Evolutionary conservation across 75 land plant genomes (phyloP).

Genomic region (Larix kaempferi): DNA sequence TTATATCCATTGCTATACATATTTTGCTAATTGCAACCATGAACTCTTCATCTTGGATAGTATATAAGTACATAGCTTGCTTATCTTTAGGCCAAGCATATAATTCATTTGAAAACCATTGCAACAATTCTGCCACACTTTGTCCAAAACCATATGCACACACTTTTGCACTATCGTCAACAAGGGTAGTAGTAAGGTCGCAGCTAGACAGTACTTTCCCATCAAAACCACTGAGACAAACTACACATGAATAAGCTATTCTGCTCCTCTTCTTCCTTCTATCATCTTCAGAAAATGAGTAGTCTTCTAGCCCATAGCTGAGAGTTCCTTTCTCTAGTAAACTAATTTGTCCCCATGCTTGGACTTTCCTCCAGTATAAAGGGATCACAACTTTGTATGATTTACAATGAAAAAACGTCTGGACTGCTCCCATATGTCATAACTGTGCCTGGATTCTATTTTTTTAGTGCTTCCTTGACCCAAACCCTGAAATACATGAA

Average conservation of each 20-base stretch:
- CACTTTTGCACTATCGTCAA: conserved; percentile 46
- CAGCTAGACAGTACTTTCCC: conserved; percentile 31
- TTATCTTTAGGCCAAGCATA: conserved; percentile 66
- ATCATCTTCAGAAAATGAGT: no score
- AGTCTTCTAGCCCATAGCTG: no score
- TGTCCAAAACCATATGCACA: conserved; percentile 60
- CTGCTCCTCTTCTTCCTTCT: neutral
- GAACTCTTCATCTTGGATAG: conserved; percentile 64
- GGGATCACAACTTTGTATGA: no score
- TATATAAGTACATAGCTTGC: conserved; percentile 77
- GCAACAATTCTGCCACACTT: conserved; percentile 64
- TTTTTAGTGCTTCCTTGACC: no score
- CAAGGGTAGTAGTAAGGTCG: conserved; percentile 37
- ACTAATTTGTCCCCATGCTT: no score
- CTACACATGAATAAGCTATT: conserved; percentile 29
- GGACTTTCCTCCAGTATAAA: no score
- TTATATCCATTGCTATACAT: conserved; percentile 1
- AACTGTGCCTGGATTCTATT: no score
- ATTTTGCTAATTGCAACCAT: conserved; percentile 50
- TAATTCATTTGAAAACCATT: conserved; percentile 66
- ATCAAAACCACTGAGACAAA: conserved; percentile 36
- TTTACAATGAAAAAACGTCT: no score
- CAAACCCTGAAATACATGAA: no score
- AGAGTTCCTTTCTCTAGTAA: no score
- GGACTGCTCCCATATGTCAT: no score